Evolutionary conservation across 768 basidiomycete genomes (phyloP), one percentile per base, ranked within the genome.

Genomic region (Multifurca ochricompacta): DNA sequence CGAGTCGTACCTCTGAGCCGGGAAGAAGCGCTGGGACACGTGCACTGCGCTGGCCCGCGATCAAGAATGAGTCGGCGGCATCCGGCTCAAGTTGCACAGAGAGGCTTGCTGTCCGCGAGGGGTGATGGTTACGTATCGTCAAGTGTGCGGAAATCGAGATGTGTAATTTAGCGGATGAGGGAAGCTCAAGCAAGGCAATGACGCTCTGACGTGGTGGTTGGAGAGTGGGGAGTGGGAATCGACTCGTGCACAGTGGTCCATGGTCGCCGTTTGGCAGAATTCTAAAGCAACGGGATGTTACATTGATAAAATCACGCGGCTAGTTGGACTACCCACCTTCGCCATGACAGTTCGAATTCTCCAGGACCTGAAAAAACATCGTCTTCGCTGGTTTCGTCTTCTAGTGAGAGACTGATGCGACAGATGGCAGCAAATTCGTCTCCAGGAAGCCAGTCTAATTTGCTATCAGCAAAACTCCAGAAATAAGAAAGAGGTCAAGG

Each of bases 11-110:
- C 66, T 90, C 87, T 25, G 74, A 71, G 5, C 83, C 83, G 0
- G 91, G 85, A 39, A 88, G 71, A n/a, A 97, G 70, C 41, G 85
- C 69, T 2, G 89, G 83, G 8, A 91, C 59, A 9, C 82, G 77
- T 3, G 81, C 80, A 45, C 72, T 78, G 43, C 88, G 74, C 32
- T 87, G 65, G 0, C 94, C 93, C 3, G 88, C 79, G 39, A 92
- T 79, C 14, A 93, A 80, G 67, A 96, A 95, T n/a, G 77, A 74
- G 37, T 89, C 88, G 11, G 76, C 69, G 0, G 69, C 56, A 56
- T 85, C 82, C 1, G 81, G 75, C 50, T 95, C 91, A 27, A 93
- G 74, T 31, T 84, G 79, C 8, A 92, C 75, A 10, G 79, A 73
- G 31, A 94, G 68, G 59, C 82, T 83, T 0, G 86, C 85, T 2